A percentile compares a stretch with the other conserved stretches of the same genome.
phyloP scores from a whole-genome alignment of 2,329 filamentous ascomycete species.

The Aspergillus fischeri region DNA sequence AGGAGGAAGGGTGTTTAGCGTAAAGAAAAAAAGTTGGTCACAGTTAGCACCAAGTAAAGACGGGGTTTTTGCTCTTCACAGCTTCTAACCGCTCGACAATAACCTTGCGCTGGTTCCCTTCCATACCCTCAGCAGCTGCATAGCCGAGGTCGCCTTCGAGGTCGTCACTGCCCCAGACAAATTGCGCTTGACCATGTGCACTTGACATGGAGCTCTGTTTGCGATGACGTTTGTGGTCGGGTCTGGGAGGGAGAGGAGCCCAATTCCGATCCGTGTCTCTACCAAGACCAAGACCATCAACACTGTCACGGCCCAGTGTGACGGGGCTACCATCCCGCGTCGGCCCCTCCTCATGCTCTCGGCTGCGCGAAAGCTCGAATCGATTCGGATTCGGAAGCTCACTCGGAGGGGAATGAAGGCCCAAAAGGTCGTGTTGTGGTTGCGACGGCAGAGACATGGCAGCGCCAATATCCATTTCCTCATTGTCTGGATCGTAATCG shows the following conservation, averaged over 20 bases:
- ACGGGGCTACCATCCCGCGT: slow-evolving; percentile 35
- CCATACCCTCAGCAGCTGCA: slow-evolving; percentile 88
- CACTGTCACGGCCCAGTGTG: slow-evolving; percentile 28
- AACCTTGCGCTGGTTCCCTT: slow-evolving; percentile 84
- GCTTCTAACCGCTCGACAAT: slow-evolving; percentile 95
- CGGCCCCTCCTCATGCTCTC: slow-evolving; percentile 30
- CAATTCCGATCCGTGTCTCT: slow-evolving; percentile 36
- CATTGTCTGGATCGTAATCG: slow-evolving; percentile 55
- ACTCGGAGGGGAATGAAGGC: slow-evolving; percentile 51
- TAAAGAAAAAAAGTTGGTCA: background rate
- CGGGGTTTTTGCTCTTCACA: slow-evolving; percentile 90
- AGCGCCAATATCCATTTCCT: slow-evolving; percentile 88
- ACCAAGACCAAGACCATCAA: slow-evolving; percentile 28
- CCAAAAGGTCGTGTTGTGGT: slow-evolving; percentile 63
- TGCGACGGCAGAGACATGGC: slow-evolving; percentile 56
- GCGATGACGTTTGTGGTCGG: slow-evolving; percentile 23
- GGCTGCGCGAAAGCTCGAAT: slow-evolving; percentile 60
- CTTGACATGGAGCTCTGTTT: slow-evolving; percentile 40
- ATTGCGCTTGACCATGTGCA: slow-evolving; percentile 29
- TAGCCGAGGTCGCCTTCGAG: slow-evolving; percentile 91
- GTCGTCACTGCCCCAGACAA: slow-evolving; percentile 65
- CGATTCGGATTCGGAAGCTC: slow-evolving; percentile 71
- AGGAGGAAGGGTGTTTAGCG: background rate
- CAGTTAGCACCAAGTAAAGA: slow-evolving; percentile 90
- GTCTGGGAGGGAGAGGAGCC: slow-evolving; percentile 34